These are phyloP conservation scores for Phalaenopsis equestris DNA, from an alignment of 106 monocot genomes.

Conservation along the genomic window DNA sequence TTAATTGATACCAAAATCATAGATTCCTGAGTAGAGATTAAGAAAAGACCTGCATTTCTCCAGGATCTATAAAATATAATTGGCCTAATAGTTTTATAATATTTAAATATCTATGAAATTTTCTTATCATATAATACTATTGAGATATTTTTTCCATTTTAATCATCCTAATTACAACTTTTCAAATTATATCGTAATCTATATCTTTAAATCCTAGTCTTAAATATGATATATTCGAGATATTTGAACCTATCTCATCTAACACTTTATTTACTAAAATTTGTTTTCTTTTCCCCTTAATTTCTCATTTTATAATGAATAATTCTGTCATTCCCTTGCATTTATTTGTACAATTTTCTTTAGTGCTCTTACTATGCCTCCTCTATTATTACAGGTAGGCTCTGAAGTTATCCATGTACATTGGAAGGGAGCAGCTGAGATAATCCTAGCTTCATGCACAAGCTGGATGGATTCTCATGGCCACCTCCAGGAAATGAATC, in stretches of 20 bases:
- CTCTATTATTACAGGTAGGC: constrained; percentile 27
- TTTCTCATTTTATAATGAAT: background rate
- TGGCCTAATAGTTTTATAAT: background rate
- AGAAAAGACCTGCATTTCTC: background rate
- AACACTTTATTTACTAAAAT: no score
- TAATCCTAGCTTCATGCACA: constrained; percentile 74
- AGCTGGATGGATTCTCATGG: constrained; percentile 67
- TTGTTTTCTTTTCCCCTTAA: background rate
- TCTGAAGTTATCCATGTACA: constrained; percentile 76
- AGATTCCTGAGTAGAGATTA: background rate
- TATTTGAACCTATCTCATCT: background rate
- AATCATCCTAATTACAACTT: background rate
- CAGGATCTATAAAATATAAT: background rate
- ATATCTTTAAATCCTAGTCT: background rate
- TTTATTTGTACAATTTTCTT: background rate
- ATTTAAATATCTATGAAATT: background rate
- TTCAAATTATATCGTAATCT: background rate
- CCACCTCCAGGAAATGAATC: constrained; percentile 33
- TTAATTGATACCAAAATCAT: background rate
- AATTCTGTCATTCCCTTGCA: background rate
- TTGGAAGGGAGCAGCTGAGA: constrained; percentile 98
- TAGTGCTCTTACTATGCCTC: constrained; percentile 4
- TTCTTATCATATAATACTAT: background rate
- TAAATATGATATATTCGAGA: background rate
- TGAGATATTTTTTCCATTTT: background rate